A percentile compares a stretch with the other conserved stretches of the same genome.
These are phyloP conservation scores for Macrophomina phaseolina DNA, from an alignment of 2,329 filamentous ascomycete species.

Conservation along the genomic window DNA sequence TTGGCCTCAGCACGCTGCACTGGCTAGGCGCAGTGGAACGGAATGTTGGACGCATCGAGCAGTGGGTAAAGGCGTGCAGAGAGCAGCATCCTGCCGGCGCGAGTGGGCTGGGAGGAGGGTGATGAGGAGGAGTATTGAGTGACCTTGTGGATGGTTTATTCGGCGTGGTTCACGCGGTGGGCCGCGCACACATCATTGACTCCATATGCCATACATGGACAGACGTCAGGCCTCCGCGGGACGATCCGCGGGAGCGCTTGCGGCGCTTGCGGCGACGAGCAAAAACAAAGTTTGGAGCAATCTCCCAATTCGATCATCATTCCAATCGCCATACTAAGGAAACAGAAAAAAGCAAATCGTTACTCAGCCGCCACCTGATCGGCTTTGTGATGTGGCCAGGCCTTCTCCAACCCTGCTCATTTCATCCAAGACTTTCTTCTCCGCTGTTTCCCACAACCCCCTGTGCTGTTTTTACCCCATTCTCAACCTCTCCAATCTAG, in stretches of 20 bases:
- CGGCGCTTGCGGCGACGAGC: neutral
- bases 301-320: neutral
- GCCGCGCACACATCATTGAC: neutral
- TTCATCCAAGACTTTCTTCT: no score
- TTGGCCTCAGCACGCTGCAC: neutral
- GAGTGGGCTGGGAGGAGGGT: constrained; percentile 32
- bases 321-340: neutral
- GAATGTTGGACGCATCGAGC: constrained; percentile 83
- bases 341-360: neutral
- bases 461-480: no score
- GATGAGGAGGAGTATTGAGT: constrained; percentile 37
- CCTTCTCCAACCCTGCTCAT: neutral
- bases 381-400: neutral
- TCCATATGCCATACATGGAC: neutral
- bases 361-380: neutral
- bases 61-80: constrained; percentile 85
- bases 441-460: no score
- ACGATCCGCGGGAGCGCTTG: neutral
- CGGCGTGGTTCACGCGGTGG: neutral
- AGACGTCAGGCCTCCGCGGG: neutral
- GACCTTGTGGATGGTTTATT: constrained; percentile 22
- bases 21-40: constrained; percentile 76
- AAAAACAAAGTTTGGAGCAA: neutral
- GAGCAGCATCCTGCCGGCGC: constrained; percentile 58
- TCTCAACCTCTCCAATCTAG: no score